Evolutionary conservation across 129 eudicot genomes (phyloP).

Genomic region (Flaveria sonorensis): DNA sequence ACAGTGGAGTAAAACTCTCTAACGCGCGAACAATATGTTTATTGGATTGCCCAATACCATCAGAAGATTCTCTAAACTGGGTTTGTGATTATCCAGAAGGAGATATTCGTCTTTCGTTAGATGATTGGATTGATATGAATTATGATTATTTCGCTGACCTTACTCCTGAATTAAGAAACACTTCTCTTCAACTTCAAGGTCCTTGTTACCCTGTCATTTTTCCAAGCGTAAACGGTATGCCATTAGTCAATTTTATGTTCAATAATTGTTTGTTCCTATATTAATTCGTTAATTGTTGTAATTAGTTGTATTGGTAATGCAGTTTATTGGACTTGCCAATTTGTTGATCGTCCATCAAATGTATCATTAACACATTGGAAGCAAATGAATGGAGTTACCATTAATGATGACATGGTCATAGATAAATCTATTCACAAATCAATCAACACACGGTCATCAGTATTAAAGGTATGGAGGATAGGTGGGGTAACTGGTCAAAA

Average conservation of each 20-base stretch:
- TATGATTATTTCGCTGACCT: conserved; percentile 89
- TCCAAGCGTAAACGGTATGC: conserved; percentile 90
- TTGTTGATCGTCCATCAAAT: conserved; percentile 84
- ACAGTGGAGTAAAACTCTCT: conserved; percentile 52
- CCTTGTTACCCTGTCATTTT: conserved; percentile 96
- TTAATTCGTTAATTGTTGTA: conserved; percentile 2
- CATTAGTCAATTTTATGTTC: background rate
- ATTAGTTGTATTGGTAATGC: conserved; percentile 9
- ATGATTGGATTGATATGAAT: conserved; percentile 87
- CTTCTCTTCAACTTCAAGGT: conserved; percentile 91
- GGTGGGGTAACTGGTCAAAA: background rate
- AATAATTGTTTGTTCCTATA: background rate
- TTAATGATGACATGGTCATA: conserved; percentile 63
- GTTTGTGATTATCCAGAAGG: conserved; percentile 97
- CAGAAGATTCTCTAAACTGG: conserved; percentile 88
- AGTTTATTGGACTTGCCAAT: conserved; percentile 96
- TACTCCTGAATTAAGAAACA: conserved; percentile 80
- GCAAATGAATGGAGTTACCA: conserved; percentile 76
- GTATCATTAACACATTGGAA: conserved; percentile 83
- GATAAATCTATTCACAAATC: conserved; percentile 76
- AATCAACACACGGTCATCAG: conserved; percentile 76
- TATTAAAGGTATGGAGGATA: conserved; percentile 56
- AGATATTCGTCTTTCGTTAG: conserved; percentile 59
- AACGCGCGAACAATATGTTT: conserved; percentile 77
- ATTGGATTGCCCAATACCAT: conserved; percentile 84